Base-by-base conservation (phyloP, 495 filamentous ascomycete genomes). In the Hypoxylon crocopeplum region DNA sequence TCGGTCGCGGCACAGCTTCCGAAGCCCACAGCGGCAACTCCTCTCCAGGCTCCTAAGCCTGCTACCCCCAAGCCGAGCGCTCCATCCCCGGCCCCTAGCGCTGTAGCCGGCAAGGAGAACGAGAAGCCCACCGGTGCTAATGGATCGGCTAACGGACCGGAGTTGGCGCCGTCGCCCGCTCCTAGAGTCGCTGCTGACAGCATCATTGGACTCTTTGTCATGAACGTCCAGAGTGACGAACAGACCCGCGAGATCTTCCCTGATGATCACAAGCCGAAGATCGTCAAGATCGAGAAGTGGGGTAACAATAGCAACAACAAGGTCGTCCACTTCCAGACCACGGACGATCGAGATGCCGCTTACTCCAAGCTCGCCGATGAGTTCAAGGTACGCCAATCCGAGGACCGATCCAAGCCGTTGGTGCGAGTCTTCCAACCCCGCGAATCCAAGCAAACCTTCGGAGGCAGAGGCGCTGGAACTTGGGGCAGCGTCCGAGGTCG, bases 171-270 rank as follows among this genome's bases (percentile, higher is more conserved):
- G 3, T 79, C 80, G 2, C 76, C 79, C 17, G 76, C 70, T 0
- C 70, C 76, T 15, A 77, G 78, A 56, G 68, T 63, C 20, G 54
- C 74, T 10, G 71, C 74, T 0, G 75, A 81, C 20, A 75, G 72
- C 44, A 82, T 86, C 66, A 88, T 89, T 54, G 92, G 87, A 16
- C 81, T 99, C 2, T 97, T 96, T 70, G 81, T 98, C 12, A 86
- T 86, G 71, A 89, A 90, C 48, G 83, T 91, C 20, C 86, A 86
- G 38, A 87, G 81, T 45, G 88, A 89, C 48, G 88, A 96, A 20
- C 88, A 88, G 16, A 86, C 88, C 5, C 88, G 88, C 27, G 85
- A 89, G 25, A 79, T 93, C 4, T 91, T 99, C 64, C 70, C 83
- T 3, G 86, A 95, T 10, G 90, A 95, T 56, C 90, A 96, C 68